Percentiles rank a stretch among this genome's conserved stretches.
These are phyloP conservation scores for Scytalidium sp. DNA, from an alignment of 2,329 filamentous ascomycete species.

Conservation along the genomic window DNA sequence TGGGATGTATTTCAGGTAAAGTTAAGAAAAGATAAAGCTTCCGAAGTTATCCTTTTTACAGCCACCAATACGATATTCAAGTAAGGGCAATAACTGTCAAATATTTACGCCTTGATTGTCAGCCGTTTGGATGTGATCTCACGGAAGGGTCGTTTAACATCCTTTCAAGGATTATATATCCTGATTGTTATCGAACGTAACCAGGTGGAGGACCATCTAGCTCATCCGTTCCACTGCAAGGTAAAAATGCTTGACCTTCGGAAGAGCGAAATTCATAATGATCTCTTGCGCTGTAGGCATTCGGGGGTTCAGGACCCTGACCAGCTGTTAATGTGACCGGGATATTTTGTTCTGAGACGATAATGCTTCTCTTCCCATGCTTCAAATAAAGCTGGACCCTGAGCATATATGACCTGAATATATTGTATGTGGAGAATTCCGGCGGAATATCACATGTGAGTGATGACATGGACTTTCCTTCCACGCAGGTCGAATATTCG, in stretches of 20 bases:
- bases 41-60: too few species aligned
- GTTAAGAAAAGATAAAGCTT: too few species aligned
- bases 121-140: too few species aligned
- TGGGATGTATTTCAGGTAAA: too few species aligned
- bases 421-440: background rate
- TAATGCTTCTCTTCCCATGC: background rate
- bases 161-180: too few species aligned
- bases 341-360: background rate
- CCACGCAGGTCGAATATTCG: background rate
- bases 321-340: background rate
- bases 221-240: background rate
- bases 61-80: too few species aligned
- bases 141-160: too few species aligned
- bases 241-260: background rate
- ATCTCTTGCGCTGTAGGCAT: background rate
- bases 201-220: background rate
- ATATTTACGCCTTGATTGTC: too few species aligned
- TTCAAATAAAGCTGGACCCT: background rate
- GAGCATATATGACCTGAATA: background rate
- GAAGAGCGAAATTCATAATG: background rate
- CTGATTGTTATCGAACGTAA: too few species aligned
- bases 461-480: background rate
- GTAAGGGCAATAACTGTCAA: too few species aligned
- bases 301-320: background rate
- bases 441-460: background rate